Conservation (phyloP, 148 eudicot genomes). For the Selenicereus undatus region DNA sequence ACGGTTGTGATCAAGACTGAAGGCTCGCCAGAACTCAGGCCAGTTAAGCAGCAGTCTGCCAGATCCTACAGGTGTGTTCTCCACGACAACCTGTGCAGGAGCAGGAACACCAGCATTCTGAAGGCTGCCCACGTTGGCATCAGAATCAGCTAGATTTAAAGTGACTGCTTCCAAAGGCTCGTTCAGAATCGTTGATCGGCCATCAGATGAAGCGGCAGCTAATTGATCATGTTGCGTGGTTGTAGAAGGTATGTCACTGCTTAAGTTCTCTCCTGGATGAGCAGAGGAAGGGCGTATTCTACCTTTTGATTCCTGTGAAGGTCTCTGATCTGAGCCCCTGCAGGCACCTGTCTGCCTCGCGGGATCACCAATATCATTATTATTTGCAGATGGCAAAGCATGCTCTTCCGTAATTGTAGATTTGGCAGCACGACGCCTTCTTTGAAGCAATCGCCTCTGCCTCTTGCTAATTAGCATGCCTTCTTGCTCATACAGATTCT, state of each 20-base stretch:
- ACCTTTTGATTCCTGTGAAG: slow-evolving; percentile 38
- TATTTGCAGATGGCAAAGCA: slow-evolving; percentile 35
- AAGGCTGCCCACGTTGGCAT: slow-evolving; percentile 37
- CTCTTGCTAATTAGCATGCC: slow-evolving; percentile 64
- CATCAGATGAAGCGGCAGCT: slow-evolving; percentile 41
- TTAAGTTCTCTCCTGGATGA: slow-evolving; percentile 48
- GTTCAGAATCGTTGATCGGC: slow-evolving; percentile 28
- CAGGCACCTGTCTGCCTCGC: slow-evolving; percentile 37
- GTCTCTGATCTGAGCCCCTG: slow-evolving; percentile 45
- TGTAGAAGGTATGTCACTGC: slow-evolving; percentile 34
- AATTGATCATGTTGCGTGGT: slow-evolving; percentile 38
- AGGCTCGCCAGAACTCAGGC: slow-evolving; percentile 99
- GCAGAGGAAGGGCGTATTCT: slow-evolving; percentile 32
- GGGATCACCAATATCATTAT: slow-evolving; percentile 43
- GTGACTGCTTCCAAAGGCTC: slow-evolving; percentile 37
- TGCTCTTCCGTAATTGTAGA: slow-evolving; percentile 47
- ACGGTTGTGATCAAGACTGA: slow-evolving; percentile 94
- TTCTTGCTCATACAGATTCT: slow-evolving; percentile 51
- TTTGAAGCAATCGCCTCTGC: slow-evolving; percentile 78
- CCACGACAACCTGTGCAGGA: slow-evolving; percentile 97
- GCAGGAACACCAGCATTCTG: slow-evolving; percentile 61
- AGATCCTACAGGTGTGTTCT: slow-evolving; percentile 83
- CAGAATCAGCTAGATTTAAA: slow-evolving; percentile 38
- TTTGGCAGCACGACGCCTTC: slow-evolving; percentile 60
- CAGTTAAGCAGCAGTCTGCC: slow-evolving; percentile 94